These are phyloP conservation scores for Suillus luteus DNA, from an alignment of 768 basidiomycete genomes.

Conservation along the genomic window DNA sequence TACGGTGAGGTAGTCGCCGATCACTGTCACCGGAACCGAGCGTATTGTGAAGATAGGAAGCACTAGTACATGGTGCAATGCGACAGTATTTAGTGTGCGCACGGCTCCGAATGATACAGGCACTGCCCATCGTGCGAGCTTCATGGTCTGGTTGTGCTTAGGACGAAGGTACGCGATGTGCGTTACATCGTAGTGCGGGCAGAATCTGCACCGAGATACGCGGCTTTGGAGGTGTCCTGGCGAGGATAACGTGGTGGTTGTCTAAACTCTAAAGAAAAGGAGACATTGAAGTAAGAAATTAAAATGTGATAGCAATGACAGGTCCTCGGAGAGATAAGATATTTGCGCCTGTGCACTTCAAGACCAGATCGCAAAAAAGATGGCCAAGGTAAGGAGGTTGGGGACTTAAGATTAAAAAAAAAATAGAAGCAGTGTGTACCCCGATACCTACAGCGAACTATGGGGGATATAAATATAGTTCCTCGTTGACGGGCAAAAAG, in stretches of 20 bases:
- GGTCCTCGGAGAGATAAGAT: neutral
- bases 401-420: neutral
- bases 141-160: neutral
- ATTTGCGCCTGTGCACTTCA: neutral
- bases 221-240: neutral
- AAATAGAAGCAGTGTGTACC: neutral
- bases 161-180: neutral
- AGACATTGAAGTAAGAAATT: neutral
- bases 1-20: neutral
- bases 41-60: neutral
- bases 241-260: neutral
- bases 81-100: neutral
- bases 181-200: neutral
- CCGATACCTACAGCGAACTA: neutral
- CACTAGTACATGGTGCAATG: neutral
- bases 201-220: neutral
- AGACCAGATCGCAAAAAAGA: neutral
- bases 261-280: neutral
- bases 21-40: constrained; percentile 1
- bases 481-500: neutral
- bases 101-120: neutral
- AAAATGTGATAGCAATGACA: neutral
- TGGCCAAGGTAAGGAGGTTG: neutral
- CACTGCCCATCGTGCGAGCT: constrained; percentile 1
- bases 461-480: neutral